Conservation (phyloP, 1,284 basidiomycete genomes). For the Marasmius oreades region DNA sequence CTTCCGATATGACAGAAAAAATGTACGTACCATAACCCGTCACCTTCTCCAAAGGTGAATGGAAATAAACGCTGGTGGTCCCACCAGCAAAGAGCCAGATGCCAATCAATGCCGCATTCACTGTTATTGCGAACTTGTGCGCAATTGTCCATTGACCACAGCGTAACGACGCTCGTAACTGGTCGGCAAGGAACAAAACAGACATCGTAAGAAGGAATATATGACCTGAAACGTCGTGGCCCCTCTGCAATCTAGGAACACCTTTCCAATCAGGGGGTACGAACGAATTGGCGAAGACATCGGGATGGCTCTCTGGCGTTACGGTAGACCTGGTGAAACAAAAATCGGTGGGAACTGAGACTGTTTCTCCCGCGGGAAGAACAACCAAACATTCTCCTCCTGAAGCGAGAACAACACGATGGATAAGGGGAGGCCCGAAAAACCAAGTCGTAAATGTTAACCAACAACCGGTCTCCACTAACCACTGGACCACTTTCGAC, state of each 20-base stretch:
- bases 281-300: conserved; percentile 50
- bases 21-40: conserved; percentile 73
- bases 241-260: conserved; percentile 62
- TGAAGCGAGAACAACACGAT: conserved; percentile 69
- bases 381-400: conserved; percentile 81
- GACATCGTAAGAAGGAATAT: conserved; percentile 88
- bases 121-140: conserved; percentile 45
- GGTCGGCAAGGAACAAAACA: conserved; percentile 77
- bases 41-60: conserved; percentile 84
- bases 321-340: conserved; percentile 55
- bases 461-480: conserved; percentile 70
- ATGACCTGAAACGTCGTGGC: conserved; percentile 95
- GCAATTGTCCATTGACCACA: conserved; percentile 33
- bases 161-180: conserved; percentile 53
- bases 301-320: conserved; percentile 59
- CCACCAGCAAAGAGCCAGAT: conserved; percentile 76
- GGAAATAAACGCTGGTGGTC: conserved; percentile 90
- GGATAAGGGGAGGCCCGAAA: conserved; percentile 83
- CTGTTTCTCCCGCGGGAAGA: conserved; percentile 52
- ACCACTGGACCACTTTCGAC: conserved; percentile 53
- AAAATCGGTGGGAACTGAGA: conserved; percentile 55
- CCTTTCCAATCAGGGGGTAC: conserved; percentile 42
- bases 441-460: conserved; percentile 84
- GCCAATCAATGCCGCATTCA: conserved; percentile 48
- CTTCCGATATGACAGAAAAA: background rate